These are phyloP conservation scores for Clavispora asparagi DNA, from an alignment of 805 yeast genomes.

Conservation along the genomic window DNA sequence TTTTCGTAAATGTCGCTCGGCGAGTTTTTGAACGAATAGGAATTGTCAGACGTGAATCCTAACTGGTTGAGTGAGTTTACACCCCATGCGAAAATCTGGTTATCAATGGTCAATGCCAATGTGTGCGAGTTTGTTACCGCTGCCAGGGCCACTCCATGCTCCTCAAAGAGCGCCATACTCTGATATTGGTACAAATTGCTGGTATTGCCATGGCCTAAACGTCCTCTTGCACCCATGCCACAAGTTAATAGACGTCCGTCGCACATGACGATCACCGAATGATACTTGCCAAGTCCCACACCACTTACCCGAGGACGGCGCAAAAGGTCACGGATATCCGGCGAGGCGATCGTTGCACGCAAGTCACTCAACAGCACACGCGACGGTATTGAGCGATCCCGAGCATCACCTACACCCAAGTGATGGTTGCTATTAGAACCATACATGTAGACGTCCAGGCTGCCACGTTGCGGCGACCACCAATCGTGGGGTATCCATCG, in stretches of 20 bases:
- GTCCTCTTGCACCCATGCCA: constrained; percentile 67
- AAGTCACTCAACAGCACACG: constrained; percentile 16
- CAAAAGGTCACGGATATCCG: constrained; percentile 12
- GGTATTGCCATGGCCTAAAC: constrained; percentile 54
- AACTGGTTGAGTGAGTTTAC: constrained; percentile 62
- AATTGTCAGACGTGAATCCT: constrained; percentile 35
- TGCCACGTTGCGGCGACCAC: constrained; percentile 47
- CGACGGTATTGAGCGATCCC: constrained; percentile 38
- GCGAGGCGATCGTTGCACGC: background rate
- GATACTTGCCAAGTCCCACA: constrained; percentile 57
- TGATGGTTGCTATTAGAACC: constrained; percentile 62
- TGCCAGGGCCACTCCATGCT: background rate
- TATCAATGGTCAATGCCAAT: constrained; percentile 46
- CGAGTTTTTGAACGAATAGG: constrained; percentile 15
- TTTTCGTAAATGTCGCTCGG: constrained; percentile 26
- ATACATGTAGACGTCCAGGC: constrained; percentile 52
- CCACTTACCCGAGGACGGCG: constrained; percentile 41
- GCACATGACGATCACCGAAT: constrained; percentile 54
- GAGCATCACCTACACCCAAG: constrained; percentile 63
- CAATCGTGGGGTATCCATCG: constrained; percentile 21
- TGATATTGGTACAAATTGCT: constrained; percentile 39
- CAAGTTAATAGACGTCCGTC: constrained; percentile 53
- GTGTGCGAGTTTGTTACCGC: constrained; percentile 66
- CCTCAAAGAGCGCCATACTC: constrained; percentile 33
- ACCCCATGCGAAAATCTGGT: constrained; percentile 77